Conservation (phyloP, 2,329 filamentous ascomycete genomes). For the Pseudocercospora pini-densiflorae region DNA sequence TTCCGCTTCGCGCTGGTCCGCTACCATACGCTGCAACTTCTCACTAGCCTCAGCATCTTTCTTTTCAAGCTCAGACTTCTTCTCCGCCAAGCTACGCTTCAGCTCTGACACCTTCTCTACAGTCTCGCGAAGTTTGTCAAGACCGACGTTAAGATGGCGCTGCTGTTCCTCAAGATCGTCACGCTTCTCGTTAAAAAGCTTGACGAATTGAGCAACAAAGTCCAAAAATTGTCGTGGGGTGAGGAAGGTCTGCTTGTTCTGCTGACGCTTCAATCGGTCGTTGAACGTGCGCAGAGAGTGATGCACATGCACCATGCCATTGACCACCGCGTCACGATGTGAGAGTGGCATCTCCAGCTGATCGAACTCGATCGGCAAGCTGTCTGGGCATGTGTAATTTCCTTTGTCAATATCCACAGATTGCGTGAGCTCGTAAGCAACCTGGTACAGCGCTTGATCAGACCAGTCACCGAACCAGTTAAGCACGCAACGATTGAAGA, state of each 20-base stretch:
- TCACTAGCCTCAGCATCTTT: conserved; percentile 97
- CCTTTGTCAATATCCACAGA: conserved; percentile 93
- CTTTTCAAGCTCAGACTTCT: conserved; percentile 88
- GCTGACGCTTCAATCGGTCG: conserved; percentile 82
- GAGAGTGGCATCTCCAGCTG: conserved; percentile 82
- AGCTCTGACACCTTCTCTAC: conserved; percentile 96
- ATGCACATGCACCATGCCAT: conserved; percentile 99
- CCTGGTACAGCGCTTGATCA: conserved; percentile 97
- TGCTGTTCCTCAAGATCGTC: conserved; percentile 99
- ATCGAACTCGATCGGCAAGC: conserved; percentile 89
- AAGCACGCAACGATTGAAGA: conserved; percentile 99
- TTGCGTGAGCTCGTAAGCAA: conserved; percentile 91
- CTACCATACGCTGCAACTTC: conserved; percentile 96
- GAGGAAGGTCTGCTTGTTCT: conserved; percentile 89
- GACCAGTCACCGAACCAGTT: conserved; percentile 99
- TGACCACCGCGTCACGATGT: conserved; percentile 90
- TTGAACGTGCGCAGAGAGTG: conserved; percentile 94
- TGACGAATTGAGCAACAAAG: conserved; percentile 97
- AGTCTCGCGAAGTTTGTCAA: conserved; percentile 95
- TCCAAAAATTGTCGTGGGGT: conserved; percentile 97
- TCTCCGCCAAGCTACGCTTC: conserved; percentile 86
- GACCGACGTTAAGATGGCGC: conserved; percentile 94
- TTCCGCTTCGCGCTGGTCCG: conserved; percentile 92
- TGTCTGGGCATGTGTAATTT: conserved; percentile 85
- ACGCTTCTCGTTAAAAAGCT: conserved; percentile 96